These are phyloP conservation scores for Coemansia erecta DNA, from an alignment of 192 early-diverging fungal species.

Conservation along the genomic window DNA sequence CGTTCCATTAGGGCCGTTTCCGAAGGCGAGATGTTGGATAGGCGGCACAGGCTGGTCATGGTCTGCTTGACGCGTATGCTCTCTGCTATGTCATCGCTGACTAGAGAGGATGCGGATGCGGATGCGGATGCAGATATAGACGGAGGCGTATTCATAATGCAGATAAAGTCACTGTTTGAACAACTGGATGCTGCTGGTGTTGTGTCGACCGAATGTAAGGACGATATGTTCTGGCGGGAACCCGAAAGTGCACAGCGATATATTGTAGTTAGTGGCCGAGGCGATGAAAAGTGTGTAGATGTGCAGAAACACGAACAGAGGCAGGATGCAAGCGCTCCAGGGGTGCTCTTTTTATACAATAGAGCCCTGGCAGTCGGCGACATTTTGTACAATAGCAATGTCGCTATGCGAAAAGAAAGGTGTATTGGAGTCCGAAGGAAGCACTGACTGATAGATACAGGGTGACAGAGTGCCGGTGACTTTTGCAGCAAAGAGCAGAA, in stretches of 20 bases:
- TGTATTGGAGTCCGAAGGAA: background rate
- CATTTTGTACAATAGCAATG: background rate
- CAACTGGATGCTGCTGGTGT: background rate
- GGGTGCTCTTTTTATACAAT: too few relatives aligned
- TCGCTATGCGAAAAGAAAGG: background rate
- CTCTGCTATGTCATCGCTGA: background rate
- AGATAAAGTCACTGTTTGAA: background rate
- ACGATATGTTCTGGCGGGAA: background rate
- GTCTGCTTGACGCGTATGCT: background rate
- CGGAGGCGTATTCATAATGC: background rate
- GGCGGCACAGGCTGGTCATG: background rate
- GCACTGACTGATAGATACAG: too few relatives aligned
- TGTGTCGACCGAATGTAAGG: background rate
- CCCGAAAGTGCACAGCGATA: background rate
- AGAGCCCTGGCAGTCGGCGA: background rate
- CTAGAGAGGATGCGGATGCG: background rate
- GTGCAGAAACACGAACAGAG: background rate
- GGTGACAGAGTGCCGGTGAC: too few relatives aligned
- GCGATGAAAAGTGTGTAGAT: background rate
- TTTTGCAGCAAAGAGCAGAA: too few relatives aligned
- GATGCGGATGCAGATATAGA: too few relatives aligned
- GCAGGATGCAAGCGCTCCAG: background rate
- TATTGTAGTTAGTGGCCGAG: background rate
- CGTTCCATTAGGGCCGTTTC: background rate
- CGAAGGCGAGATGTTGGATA: background rate